phyloP scores from a whole-genome alignment of 2,329 filamentous ascomycete species.

The Cladosporium sp. region DNA sequence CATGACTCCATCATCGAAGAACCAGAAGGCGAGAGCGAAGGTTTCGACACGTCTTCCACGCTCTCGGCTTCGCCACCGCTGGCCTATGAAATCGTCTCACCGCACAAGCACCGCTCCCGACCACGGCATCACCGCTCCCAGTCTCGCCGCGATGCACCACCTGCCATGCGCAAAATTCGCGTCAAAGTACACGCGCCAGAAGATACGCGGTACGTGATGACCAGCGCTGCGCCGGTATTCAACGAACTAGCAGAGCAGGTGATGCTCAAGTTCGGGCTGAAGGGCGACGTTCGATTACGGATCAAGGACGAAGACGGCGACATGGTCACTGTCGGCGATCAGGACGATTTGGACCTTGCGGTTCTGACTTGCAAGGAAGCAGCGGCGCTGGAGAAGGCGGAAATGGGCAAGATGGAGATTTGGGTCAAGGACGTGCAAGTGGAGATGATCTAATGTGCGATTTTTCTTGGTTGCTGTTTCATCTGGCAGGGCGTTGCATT shows the following conservation, averaged over 20 bases:
- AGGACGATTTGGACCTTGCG: slow-evolving; percentile 90
- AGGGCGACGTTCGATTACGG: slow-evolving; percentile 77
- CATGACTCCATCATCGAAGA: slow-evolving; percentile 68
- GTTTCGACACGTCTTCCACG: slow-evolving; percentile 45
- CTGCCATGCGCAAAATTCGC: slow-evolving; percentile 68
- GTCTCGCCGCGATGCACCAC: slow-evolving; percentile 35
- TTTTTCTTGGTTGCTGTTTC: too few relatives aligned
- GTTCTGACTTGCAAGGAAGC: slow-evolving; percentile 56
- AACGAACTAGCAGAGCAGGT: slow-evolving; percentile 72
- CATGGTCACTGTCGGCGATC: slow-evolving; percentile 95
- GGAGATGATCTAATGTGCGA: too few relatives aligned
- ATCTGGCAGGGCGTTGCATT: too few relatives aligned
- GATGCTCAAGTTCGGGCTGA: slow-evolving; percentile 77
- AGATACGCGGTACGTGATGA: slow-evolving; percentile 89
- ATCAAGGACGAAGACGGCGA: slow-evolving; percentile 82
- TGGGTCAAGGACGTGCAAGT: slow-evolving; percentile 19
- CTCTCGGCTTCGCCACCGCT: slow-evolving; percentile 51
- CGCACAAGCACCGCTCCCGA: slow-evolving; percentile 17
- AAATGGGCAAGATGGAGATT: slow-evolving; percentile 93
- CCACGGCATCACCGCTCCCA: slow-evolving; percentile 44
- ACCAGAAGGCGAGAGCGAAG: slow-evolving; percentile 63
- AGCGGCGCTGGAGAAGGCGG: slow-evolving; percentile 60
- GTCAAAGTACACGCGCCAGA: slow-evolving; percentile 83
- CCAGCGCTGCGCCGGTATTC: slow-evolving; percentile 56
- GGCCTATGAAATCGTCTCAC: slow-evolving; percentile 55